phyloP scores from a whole-genome alignment of 352 stramenopile genomes.

The Phytophthora megakarya region DNA sequence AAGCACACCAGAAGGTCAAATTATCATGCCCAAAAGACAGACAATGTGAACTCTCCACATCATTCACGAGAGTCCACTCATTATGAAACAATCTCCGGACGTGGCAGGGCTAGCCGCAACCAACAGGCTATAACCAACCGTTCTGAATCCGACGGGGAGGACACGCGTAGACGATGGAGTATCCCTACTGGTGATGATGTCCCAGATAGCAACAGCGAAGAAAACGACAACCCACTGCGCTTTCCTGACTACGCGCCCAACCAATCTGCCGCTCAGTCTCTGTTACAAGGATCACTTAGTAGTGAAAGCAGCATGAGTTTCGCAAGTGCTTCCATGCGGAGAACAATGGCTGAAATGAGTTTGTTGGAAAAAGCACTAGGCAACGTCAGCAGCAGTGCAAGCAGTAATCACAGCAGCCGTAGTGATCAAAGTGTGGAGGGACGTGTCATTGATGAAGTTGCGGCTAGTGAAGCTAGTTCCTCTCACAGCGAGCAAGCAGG shows the following conservation, averaged over 20 bases:
- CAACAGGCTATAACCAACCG: conserved; percentile 7
- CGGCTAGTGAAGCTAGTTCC: conserved; percentile 4
- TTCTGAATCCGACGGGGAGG: conserved; percentile 13
- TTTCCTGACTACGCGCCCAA: conserved; percentile 14
- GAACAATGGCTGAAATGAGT: conserved; percentile 69
- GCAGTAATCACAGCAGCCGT: conserved; percentile 28
- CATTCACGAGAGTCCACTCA: background rate
- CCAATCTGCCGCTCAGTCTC: conserved; percentile 4
- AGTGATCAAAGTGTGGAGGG: conserved; percentile 2
- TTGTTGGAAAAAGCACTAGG: conserved; percentile 69
- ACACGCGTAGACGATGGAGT: conserved; percentile 12
- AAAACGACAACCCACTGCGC: conserved; percentile 2
- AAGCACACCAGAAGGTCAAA: conserved; percentile 3
- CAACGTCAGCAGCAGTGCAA: conserved; percentile 69
- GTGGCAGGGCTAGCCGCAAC: background rate
- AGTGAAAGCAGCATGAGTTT: conserved; percentile 53
- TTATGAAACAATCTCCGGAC: conserved; percentile 2
- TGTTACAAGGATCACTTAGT: conserved; percentile 20
- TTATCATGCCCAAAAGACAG: background rate
- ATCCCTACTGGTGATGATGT: conserved; percentile 4
- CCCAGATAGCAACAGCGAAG: background rate
- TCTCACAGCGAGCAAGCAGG: background rate
- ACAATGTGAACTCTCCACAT: background rate
- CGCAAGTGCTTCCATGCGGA: conserved; percentile 43
- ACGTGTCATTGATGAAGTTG: conserved; percentile 3